phyloP scores from a whole-genome alignment of 768 basidiomycete species.

The Pseudohyphozyma bogoriensis region DNA sequence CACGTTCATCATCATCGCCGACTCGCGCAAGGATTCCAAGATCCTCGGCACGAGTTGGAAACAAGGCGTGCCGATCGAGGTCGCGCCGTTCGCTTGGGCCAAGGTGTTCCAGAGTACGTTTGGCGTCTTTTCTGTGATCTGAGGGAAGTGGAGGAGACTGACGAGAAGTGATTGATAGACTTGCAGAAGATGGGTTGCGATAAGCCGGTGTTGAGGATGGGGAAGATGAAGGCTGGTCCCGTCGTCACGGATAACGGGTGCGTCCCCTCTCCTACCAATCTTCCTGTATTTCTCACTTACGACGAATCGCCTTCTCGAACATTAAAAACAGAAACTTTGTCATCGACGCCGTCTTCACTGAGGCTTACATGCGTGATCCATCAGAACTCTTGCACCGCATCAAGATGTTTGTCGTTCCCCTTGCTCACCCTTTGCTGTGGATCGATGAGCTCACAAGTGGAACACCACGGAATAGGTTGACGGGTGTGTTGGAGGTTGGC shows the following conservation, averaged over 20 bases:
- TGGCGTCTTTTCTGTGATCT: constrained; percentile 13
- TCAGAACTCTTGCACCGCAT: constrained; percentile 62
- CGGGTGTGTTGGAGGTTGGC: constrained; percentile 97
- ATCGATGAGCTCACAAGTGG: no score
- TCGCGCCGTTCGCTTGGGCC: constrained; percentile 90
- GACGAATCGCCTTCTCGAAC: not conserved
- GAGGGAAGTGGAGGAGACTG: constrained; percentile 38
- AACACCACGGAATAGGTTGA: constrained; percentile 65
- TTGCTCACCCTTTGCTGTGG: not conserved
- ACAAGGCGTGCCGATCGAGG: constrained; percentile 89
- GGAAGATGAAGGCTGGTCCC: constrained; percentile 74
- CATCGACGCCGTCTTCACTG: constrained; percentile 86
- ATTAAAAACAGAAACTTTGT: constrained; percentile 56
- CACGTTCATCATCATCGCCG: constrained; percentile 87
- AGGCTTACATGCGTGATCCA: constrained; percentile 47
- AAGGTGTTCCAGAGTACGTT: constrained; percentile 56
- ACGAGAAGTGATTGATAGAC: constrained; percentile 35
- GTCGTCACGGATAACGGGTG: constrained; percentile 87
- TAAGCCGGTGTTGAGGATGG: constrained; percentile 79
- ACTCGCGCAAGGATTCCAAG: constrained; percentile 73
- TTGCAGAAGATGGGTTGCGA: constrained; percentile 35
- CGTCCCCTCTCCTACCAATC: not conserved
- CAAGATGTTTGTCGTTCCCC: constrained; percentile 44
- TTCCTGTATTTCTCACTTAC: not conserved
- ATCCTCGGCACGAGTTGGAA: constrained; percentile 43